phyloP scores from a whole-genome alignment of 2,329 filamentous ascomycete genomes.

The Simplicillium aogashimaense region DNA sequence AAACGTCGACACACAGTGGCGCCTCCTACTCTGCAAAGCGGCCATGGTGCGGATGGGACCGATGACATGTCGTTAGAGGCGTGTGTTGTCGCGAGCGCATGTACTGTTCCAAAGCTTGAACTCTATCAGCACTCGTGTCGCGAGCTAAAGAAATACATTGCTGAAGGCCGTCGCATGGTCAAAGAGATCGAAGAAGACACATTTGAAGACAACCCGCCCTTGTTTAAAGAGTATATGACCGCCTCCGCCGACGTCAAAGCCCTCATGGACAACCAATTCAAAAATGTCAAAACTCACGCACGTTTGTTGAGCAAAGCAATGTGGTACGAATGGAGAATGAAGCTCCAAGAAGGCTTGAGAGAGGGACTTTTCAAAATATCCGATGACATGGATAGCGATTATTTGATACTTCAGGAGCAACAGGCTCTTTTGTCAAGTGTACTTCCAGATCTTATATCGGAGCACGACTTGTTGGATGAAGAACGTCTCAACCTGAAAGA shows the following conservation, averaged over 20 bases:
- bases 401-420: slow-evolving; percentile 54
- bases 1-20: slow-evolving; percentile 80
- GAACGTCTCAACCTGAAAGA: slow-evolving; percentile 61
- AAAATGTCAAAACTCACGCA: slow-evolving; percentile 91
- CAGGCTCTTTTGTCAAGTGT: slow-evolving; percentile 57
- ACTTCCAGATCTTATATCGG: slow-evolving; percentile 54
- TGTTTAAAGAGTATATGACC: slow-evolving; percentile 86
- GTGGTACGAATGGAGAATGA: slow-evolving; percentile 98
- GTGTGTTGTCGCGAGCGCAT: slow-evolving; percentile 80
- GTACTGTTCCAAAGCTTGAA: slow-evolving; percentile 86
- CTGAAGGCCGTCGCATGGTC: slow-evolving; percentile 81
- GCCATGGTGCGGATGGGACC: slow-evolving; percentile 26
- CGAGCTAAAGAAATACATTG: slow-evolving; percentile 94
- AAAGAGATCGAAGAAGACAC: slow-evolving; percentile 86
- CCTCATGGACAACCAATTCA: slow-evolving; percentile 93
- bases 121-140: slow-evolving; percentile 93
- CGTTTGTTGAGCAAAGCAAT: slow-evolving; percentile 85
- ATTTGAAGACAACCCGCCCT: slow-evolving; percentile 76
- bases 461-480: slow-evolving; percentile 48
- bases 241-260: slow-evolving; percentile 74
- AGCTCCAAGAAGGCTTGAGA: slow-evolving; percentile 70
- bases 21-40: slow-evolving; percentile 36
- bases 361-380: slow-evolving; percentile 68
- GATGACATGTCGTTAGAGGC: slow-evolving; percentile 57
- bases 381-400: slow-evolving; percentile 68